A percentile compares a stretch with the other conserved stretches of the same genome.
These are phyloP conservation scores for Paraurostyla sp. DNA, from an alignment of 73 alveolate species.

Conservation along the genomic window DNA sequence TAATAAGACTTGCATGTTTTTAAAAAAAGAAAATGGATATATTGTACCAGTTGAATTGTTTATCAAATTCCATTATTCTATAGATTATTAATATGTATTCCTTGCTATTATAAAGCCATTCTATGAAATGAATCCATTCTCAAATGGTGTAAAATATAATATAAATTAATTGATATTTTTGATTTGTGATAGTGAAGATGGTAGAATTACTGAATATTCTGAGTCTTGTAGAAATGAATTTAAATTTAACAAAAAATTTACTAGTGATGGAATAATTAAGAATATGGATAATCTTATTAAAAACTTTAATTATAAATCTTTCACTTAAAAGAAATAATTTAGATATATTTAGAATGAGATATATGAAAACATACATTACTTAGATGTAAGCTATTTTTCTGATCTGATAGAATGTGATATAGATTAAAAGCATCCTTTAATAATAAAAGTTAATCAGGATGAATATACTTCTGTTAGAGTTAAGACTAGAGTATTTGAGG, in stretches of 20 bases:
- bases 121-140: conserved; percentile 12
- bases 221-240: not conserved
- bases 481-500: conserved; percentile 24
- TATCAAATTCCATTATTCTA: conserved; percentile 15
- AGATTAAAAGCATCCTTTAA: no score
- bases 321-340: not conserved
- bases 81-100: not conserved
- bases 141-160: conserved; percentile 1
- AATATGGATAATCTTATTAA: not conserved
- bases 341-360: not conserved
- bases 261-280: not conserved
- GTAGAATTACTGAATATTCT: conserved; percentile 15
- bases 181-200: conserved; percentile 2
- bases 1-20: not conserved
- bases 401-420: not conserved
- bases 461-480: not conserved
- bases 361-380: not conserved
- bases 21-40: conserved; percentile 4
- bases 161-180: not conserved
- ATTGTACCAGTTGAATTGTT: not conserved
- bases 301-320: not conserved
- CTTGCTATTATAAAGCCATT: conserved; percentile 20
- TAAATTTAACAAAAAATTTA: not conserved
- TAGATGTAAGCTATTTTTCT: not conserved
- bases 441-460: no score